A percentile compares a stretch with the other conserved stretches of the same genome.
Evolutionary conservation across 1,139 yeast genomes (phyloP).

Genomic region (Yamadazyma buinensis): DNA sequence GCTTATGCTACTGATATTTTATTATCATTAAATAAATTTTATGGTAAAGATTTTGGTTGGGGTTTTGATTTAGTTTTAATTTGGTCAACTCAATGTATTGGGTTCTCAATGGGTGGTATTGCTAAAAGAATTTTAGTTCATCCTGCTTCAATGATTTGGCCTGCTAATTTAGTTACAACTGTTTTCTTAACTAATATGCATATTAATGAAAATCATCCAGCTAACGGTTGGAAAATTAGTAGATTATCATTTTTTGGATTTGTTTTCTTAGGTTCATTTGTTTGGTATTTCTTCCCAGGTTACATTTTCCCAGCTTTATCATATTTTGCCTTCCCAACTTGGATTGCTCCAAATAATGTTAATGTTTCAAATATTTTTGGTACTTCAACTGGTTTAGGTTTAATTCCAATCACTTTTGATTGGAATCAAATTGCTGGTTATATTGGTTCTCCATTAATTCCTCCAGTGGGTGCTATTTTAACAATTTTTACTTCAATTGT

Average conservation of each 20-base stretch:
- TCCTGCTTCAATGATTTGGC: conserved; percentile 69
- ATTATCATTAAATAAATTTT: conserved; percentile 51
- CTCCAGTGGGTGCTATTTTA: conserved; percentile 57
- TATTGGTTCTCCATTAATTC: conserved; percentile 62
- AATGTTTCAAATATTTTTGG: conserved; percentile 63
- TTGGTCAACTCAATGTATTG: conserved; percentile 57
- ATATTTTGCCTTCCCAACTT: conserved; percentile 35
- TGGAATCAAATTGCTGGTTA: conserved; percentile 52
- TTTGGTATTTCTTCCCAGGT: conserved; percentile 45
- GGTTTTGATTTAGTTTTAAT: conserved; percentile 45
- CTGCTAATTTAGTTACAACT: conserved; percentile 46
- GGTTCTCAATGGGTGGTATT: conserved; percentile 63
- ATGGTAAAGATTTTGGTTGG: conserved; percentile 37
- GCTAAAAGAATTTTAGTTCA: conserved; percentile 54
- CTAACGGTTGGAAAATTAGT: conserved; percentile 39
- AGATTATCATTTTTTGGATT: conserved; percentile 30
- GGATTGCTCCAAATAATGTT: conserved; percentile 42
- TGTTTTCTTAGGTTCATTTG: conserved; percentile 25
- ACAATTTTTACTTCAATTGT: conserved; percentile 48
- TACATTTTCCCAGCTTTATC: conserved; percentile 35
- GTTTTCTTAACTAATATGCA: conserved; percentile 59
- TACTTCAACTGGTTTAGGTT: conserved; percentile 54
- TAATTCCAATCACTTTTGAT: conserved; percentile 51
- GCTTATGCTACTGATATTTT: conserved; percentile 62
- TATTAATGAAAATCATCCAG: conserved; percentile 55